These are phyloP conservation scores for Plectosphaerella cucumerina DNA, from an alignment of 2,329 filamentous ascomycete genomes.

Conservation along the genomic window DNA sequence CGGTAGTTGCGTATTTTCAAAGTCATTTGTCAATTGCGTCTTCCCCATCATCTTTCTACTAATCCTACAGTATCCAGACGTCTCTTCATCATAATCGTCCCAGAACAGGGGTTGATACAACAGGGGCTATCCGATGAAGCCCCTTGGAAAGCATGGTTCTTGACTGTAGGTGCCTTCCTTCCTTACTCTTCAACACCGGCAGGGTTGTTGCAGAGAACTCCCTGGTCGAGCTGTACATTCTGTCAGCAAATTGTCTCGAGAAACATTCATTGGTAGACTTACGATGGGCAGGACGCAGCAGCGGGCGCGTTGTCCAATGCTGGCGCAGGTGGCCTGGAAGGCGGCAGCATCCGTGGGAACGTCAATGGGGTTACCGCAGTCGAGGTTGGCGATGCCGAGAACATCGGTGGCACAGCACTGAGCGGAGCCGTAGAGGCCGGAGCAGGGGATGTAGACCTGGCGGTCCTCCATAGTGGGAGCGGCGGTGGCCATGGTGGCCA, in stretches of 20 bases:
- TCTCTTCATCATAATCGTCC: too few relatives aligned
- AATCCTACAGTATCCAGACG: not conserved
- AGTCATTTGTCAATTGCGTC: too few relatives aligned
- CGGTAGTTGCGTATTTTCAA: too few relatives aligned
- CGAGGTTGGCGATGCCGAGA: constrained; percentile 50
- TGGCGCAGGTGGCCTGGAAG: constrained; percentile 43
- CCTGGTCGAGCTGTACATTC: constrained; percentile 21
- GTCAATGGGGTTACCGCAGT: constrained; percentile 44
- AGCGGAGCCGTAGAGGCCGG: constrained; percentile 35
- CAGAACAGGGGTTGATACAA: too few relatives aligned
- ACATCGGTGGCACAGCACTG: constrained; percentile 62
- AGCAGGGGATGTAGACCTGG: constrained; percentile 34
- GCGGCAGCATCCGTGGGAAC: constrained; percentile 31
- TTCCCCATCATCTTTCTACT: not conserved
- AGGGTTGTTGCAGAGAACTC: constrained; percentile 29
- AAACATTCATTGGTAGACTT: not conserved
- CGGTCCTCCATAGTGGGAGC: constrained; percentile 28
- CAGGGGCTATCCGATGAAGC: too few relatives aligned
- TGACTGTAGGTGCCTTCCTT: too few relatives aligned
- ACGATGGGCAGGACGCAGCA: constrained; percentile 52
- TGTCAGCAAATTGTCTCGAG: not conserved
- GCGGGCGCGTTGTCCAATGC: constrained; percentile 48
- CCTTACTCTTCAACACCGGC: constrained; percentile 22
- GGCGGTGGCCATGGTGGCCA: constrained; percentile 20
- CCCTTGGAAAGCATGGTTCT: too few relatives aligned